Evolutionary conservation across 108 stramenopile species (phyloP).

Genomic region (Cyclotella cryptica): DNA sequence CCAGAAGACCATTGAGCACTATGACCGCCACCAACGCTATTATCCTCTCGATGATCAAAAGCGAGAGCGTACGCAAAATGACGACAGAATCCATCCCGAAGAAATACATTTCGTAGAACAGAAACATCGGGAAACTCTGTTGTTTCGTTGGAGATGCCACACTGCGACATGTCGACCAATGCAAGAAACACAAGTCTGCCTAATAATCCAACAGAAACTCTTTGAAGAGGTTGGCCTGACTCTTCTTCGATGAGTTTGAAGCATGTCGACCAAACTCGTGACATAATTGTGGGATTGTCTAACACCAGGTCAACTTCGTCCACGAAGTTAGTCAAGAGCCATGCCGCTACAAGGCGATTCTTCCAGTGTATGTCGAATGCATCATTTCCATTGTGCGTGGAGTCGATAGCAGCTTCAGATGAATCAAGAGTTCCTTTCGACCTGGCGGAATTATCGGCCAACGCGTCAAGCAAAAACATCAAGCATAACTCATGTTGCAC

Average conservation of each 20-base stretch:
- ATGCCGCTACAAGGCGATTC: conserved; percentile 78
- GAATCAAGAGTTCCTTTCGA: conserved; percentile 29
- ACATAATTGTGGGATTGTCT: conserved; percentile 35
- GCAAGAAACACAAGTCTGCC: conserved; percentile 69
- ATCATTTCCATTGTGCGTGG: conserved; percentile 45
- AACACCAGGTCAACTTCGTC: conserved; percentile 66
- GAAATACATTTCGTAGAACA: conserved; percentile 47
- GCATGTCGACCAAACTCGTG: conserved; percentile 67
- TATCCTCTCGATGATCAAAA: conserved; percentile 86
- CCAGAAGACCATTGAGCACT: conserved; percentile 88
- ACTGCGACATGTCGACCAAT: conserved; percentile 48
- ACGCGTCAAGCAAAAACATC: conserved; percentile 61
- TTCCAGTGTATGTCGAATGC: conserved; percentile 80
- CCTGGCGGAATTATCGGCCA: conserved; percentile 40
- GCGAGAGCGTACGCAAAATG: conserved; percentile 79
- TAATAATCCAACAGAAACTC: conserved; percentile 82
- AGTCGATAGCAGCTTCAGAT: not conserved
- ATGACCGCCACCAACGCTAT: conserved; percentile 84
- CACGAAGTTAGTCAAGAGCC: conserved; percentile 76
- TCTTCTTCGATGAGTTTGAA: conserved; percentile 79
- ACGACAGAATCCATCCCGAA: conserved; percentile 62
- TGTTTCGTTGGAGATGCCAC: not conserved
- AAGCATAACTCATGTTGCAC: conserved; percentile 61
- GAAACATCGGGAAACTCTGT: conserved; percentile 38
- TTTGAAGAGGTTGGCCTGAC: conserved; percentile 83